These are phyloP conservation scores for Monilinia laxa DNA, from an alignment of 2,329 filamentous ascomycete species.

Conservation along the genomic window DNA sequence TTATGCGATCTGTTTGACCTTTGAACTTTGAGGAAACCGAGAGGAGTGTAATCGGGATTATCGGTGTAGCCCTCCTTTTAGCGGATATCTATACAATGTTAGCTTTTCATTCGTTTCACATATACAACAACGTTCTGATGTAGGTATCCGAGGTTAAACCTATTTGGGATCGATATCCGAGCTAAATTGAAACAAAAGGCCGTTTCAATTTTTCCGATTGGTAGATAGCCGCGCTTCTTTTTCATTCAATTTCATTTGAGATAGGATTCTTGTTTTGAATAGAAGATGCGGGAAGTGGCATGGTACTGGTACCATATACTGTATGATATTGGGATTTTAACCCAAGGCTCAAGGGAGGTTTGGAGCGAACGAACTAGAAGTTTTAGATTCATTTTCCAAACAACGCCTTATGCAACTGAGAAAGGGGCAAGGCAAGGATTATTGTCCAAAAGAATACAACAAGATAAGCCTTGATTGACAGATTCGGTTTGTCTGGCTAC, in stretches of 20 bases:
- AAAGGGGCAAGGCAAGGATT: background rate
- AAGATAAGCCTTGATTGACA: background rate
- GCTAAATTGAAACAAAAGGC: background rate
- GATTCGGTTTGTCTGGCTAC: background rate
- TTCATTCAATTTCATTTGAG: background rate
- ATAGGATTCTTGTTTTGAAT: constrained; percentile 2
- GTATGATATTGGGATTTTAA: background rate
- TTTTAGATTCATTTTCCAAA: background rate
- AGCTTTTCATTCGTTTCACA: background rate
- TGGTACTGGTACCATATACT: background rate
- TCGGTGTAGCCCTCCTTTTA: too few species aligned
- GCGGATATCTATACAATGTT: too few species aligned
- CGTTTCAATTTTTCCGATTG: constrained; percentile 1
- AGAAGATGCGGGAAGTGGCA: background rate
- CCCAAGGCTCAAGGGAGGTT: background rate
- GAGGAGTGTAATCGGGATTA: too few species aligned
- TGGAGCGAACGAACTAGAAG: constrained; percentile 5
- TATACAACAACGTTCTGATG: background rate
- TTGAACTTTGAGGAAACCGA: too few species aligned
- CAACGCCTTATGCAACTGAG: background rate
- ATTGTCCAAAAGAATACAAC: background rate
- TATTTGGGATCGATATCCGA: background rate
- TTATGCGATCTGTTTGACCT: background rate
- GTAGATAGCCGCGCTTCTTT: constrained; percentile 1
- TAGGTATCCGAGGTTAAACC: background rate